phyloP scores from a whole-genome alignment of 2,329 filamentous ascomycete genomes.

The Ophiostoma quercus region DNA sequence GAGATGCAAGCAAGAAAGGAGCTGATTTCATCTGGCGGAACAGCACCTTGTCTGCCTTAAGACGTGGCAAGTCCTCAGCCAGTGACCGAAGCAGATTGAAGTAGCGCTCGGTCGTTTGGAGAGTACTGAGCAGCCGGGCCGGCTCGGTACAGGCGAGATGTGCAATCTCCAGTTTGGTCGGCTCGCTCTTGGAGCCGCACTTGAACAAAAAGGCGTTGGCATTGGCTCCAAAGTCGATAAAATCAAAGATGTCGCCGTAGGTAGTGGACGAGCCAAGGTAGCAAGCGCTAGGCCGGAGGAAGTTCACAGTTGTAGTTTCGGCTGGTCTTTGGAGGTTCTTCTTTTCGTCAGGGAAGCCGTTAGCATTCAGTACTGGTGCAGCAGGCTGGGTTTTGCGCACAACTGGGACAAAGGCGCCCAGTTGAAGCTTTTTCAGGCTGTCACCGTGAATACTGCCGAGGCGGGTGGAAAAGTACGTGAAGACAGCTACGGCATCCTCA shows the following conservation, averaged over 20 bases:
- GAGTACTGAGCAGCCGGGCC: constrained; percentile 68
- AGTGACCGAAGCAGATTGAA: constrained; percentile 74
- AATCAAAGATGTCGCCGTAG: constrained; percentile 91
- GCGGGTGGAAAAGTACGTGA: constrained; percentile 77
- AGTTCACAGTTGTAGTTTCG: constrained; percentile 35
- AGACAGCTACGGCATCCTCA: constrained; percentile 63
- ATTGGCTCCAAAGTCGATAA: constrained; percentile 85
- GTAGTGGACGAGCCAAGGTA: constrained; percentile 68
- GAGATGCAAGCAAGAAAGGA: constrained; percentile 76
- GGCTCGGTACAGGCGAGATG: constrained; percentile 79
- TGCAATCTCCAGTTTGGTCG: constrained; percentile 80
- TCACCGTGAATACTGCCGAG: constrained; percentile 64
- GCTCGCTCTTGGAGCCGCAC: constrained; percentile 86
- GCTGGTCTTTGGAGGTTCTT: constrained; percentile 22
- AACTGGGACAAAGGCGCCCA: constrained; percentile 69
- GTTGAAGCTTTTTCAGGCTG: constrained; percentile 55
- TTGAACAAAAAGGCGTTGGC: constrained; percentile 85
- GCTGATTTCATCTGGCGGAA: constrained; percentile 70
- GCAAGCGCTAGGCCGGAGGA: constrained; percentile 64
- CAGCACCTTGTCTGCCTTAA: constrained; percentile 75
- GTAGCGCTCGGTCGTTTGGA: constrained; percentile 82
- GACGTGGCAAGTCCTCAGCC: constrained; percentile 61
- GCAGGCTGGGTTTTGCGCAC: constrained; percentile 22
- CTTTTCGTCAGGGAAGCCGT: constrained; percentile 30
- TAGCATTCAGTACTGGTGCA: constrained; percentile 3